These are phyloP conservation scores for Penicillium robsamsonii DNA, from an alignment of 495 filamentous ascomycete genomes.

Conservation along the genomic window DNA sequence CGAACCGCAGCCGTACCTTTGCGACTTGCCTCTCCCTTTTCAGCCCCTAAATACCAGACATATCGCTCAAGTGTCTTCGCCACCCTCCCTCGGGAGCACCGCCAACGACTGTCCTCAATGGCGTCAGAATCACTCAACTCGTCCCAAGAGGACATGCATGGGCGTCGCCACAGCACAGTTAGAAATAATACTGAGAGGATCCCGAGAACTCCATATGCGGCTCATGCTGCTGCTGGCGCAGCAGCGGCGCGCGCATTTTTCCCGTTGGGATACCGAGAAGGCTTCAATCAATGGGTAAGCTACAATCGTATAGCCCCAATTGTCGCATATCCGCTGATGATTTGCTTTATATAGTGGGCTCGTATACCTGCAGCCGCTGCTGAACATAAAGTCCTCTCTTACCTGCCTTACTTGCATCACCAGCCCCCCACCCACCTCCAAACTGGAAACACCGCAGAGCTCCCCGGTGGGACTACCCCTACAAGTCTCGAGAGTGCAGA, in stretches of 20 bases:
- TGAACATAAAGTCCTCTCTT: constrained; percentile 86
- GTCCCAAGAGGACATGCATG: constrained; percentile 28
- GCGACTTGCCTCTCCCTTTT: constrained; percentile 12
- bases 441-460: constrained; percentile 53
- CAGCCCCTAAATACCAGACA: constrained; percentile 23
- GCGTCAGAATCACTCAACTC: constrained; percentile 41
- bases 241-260: constrained; percentile 54
- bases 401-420: constrained; percentile 78
- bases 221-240: constrained; percentile 40
- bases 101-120: constrained; percentile 36
- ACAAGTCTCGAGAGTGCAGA: constrained; percentile 43
- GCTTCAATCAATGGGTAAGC: constrained; percentile 85
- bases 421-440: constrained; percentile 68
- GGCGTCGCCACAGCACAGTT: constrained; percentile 39
- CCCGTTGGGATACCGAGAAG: constrained; percentile 87
- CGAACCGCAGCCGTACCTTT: neutral
- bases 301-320: neutral
- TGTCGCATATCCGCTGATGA: constrained; percentile 9
- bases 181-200: constrained; percentile 7
- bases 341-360: constrained; percentile 62
- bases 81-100: constrained; percentile 14
- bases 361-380: constrained; percentile 76
- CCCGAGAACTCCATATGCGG: constrained; percentile 32
- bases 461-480: constrained; percentile 35
- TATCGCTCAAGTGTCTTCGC: constrained; percentile 20